Conservation (phyloP, 2,329 filamentous ascomycete genomes). For the Botrytis byssoidea region DNA sequence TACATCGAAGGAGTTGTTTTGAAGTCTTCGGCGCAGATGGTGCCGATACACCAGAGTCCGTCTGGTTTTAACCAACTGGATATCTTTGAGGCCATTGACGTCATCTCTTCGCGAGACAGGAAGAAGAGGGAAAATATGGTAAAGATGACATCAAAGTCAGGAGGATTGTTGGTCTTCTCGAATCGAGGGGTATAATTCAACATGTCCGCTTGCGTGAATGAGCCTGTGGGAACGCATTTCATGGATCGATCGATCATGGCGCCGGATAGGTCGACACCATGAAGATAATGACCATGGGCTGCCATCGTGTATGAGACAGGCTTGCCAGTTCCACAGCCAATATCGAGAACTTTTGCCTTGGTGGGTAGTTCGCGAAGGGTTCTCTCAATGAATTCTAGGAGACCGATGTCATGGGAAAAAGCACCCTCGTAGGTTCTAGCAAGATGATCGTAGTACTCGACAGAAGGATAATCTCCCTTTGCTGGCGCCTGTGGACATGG, state of each 20-base stretch:
- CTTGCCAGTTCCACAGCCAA: slow-evolving; percentile 40
- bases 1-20: slow-evolving; percentile 14
- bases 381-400: not conserved
- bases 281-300: slow-evolving; percentile 26
- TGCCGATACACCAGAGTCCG: slow-evolving; percentile 25
- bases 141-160: slow-evolving; percentile 21
- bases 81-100: slow-evolving; percentile 22
- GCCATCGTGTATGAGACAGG: slow-evolving; percentile 34
- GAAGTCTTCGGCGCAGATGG: slow-evolving; percentile 23
- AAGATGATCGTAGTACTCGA: slow-evolving; percentile 8
- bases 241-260: slow-evolving; percentile 28
- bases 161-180: not conserved
- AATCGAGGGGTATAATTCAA: slow-evolving; percentile 21
- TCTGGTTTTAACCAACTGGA: slow-evolving; percentile 25
- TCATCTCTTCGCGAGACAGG: slow-evolving; percentile 23
- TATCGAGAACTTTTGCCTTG: slow-evolving; percentile 32
- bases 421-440: slow-evolving; percentile 4
- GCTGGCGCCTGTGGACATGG: not conserved
- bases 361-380: not conserved
- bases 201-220: slow-evolving; percentile 27
- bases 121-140: slow-evolving; percentile 26
- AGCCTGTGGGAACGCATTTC: slow-evolving; percentile 23
- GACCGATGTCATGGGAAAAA: not conserved
- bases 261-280: slow-evolving; percentile 39
- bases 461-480: not conserved